Evolutionary conservation across 1,139 yeast genomes (phyloP).

Genomic region (Kurtzmaniella quercitrusa): DNA sequence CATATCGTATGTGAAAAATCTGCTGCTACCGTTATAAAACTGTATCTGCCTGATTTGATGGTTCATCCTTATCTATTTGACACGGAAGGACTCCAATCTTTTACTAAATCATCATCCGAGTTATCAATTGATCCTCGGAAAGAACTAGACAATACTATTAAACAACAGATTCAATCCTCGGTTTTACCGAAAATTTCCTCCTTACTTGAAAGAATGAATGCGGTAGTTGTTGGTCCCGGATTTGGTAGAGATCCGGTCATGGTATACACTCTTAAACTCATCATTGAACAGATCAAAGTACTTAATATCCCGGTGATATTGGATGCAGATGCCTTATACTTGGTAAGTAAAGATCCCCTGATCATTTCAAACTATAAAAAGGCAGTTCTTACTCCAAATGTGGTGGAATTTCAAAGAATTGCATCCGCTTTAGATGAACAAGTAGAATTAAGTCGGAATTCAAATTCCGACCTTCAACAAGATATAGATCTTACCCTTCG

Average conservation of each 20-base stretch:
- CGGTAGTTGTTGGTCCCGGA: slow-evolving; percentile 90
- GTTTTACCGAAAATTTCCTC: slow-evolving; percentile 53
- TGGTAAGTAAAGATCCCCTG: slow-evolving; percentile 54
- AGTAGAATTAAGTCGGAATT: slow-evolving; percentile 29
- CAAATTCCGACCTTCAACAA: slow-evolving; percentile 21
- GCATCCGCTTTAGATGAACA: slow-evolving; percentile 34
- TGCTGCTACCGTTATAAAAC: slow-evolving; percentile 80
- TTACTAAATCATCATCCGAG: neutral
- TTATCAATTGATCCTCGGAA: neutral
- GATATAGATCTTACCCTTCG: slow-evolving; percentile 26
- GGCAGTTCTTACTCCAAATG: slow-evolving; percentile 84
- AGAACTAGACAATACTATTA: slow-evolving; percentile 5
- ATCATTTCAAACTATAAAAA: slow-evolving; percentile 44
- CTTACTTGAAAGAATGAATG: slow-evolving; percentile 66
- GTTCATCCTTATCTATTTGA: slow-evolving; percentile 82
- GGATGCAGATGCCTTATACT: slow-evolving; percentile 84
- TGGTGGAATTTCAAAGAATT: slow-evolving; percentile 74
- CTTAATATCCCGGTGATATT: slow-evolving; percentile 56
- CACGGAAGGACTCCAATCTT: slow-evolving; percentile 10
- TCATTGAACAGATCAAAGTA: slow-evolving; percentile 54
- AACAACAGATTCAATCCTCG: slow-evolving; percentile 30
- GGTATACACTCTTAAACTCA: slow-evolving; percentile 53
- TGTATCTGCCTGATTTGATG: slow-evolving; percentile 91
- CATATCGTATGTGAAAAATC: slow-evolving; percentile 77
- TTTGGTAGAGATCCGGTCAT: slow-evolving; percentile 76